Evolutionary conservation across 2,329 filamentous ascomycete genomes (phyloP).

Genomic region (Exophiala sp.): DNA sequence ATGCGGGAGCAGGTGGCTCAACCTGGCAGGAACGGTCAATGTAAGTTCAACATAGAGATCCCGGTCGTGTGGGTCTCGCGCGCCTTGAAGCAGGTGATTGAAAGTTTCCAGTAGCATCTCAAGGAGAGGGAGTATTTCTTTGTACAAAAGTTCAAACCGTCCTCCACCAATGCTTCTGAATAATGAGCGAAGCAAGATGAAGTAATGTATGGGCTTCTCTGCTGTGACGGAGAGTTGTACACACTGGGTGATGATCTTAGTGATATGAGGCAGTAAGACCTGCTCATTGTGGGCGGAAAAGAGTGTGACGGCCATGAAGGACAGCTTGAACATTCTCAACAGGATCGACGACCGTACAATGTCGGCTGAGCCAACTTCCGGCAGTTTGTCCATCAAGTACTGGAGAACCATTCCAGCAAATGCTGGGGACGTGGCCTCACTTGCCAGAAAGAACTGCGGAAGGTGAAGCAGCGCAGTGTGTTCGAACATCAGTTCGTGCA

Average conservation of each 20-base stretch:
- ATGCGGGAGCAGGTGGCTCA: conserved; percentile 93
- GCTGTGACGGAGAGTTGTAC: conserved; percentile 94
- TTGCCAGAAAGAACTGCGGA: conserved; percentile 97
- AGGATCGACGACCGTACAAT: conserved; percentile 90
- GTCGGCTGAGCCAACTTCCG: conserved; percentile 88
- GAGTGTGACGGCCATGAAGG: conserved; percentile 98
- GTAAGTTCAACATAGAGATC: conserved; percentile 97
- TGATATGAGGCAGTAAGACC: conserved; percentile 90
- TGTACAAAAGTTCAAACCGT: conserved; percentile 96
- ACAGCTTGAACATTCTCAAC: conserved; percentile 90
- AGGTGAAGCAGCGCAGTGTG: conserved; percentile 92
- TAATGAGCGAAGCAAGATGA: conserved; percentile 82
- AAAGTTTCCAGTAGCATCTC: conserved; percentile 98
- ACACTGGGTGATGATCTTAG: conserved; percentile 94
- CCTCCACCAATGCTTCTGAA: conserved; percentile 97
- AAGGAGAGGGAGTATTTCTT: conserved; percentile 90
- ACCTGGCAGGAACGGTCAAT: conserved; percentile 85
- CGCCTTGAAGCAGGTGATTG: conserved; percentile 88
- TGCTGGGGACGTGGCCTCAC: conserved; percentile 92
- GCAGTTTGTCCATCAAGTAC: conserved; percentile 94
- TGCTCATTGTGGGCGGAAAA: conserved; percentile 95
- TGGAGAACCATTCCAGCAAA: conserved; percentile 98
- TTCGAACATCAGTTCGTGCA: conserved; percentile 98
- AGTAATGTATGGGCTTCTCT: conserved; percentile 98
- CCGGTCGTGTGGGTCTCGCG: conserved; percentile 81